Conservation (phyloP, 139 green algal species). For the Monoraphidium neglectum region DNA sequence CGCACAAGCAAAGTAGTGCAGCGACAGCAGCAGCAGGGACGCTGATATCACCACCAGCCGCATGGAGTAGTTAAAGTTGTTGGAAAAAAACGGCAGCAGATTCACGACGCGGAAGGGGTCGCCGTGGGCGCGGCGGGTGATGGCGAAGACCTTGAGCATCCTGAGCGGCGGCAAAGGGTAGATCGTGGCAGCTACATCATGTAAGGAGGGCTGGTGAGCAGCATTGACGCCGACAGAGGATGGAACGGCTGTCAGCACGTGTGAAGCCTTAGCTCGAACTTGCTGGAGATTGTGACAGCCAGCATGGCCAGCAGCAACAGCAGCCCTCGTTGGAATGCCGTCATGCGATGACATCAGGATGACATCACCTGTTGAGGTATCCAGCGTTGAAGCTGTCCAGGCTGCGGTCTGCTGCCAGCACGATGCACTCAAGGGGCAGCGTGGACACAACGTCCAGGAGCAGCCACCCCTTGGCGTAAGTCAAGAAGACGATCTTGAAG, state of each 20-base stretch:
- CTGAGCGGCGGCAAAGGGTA: too few species aligned
- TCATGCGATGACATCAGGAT: too few species aligned
- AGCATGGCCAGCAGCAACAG: conserved; percentile 2
- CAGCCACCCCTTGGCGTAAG: conserved; percentile 1
- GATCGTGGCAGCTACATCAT: too few species aligned
- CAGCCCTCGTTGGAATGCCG: too few species aligned
- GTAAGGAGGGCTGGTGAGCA: too few species aligned
- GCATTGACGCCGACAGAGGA: too few species aligned
- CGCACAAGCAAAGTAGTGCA: conserved; percentile 24
- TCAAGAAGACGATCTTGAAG: not conserved
- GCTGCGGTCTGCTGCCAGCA: not conserved
- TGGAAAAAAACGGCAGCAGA: not conserved
- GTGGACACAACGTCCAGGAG: conserved; percentile 7
- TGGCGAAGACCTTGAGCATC: conserved; percentile 18
- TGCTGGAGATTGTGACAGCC: too few species aligned
- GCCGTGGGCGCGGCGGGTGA: conserved; percentile 11
- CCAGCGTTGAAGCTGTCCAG: conserved; percentile 8
- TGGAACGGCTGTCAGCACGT: too few species aligned
- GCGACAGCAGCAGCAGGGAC: conserved; percentile 10
- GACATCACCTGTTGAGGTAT: conserved; percentile 25
- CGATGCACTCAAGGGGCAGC: conserved; percentile 22
- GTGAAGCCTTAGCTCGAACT: too few species aligned
- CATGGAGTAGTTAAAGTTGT: conserved; percentile 29
- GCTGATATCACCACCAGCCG: conserved; percentile 17
- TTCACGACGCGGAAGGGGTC: conserved; percentile 20